These are phyloP conservation scores for Saxophila tyrrhenica DNA, from an alignment of 495 filamentous ascomycete genomes.

Conservation along the genomic window DNA sequence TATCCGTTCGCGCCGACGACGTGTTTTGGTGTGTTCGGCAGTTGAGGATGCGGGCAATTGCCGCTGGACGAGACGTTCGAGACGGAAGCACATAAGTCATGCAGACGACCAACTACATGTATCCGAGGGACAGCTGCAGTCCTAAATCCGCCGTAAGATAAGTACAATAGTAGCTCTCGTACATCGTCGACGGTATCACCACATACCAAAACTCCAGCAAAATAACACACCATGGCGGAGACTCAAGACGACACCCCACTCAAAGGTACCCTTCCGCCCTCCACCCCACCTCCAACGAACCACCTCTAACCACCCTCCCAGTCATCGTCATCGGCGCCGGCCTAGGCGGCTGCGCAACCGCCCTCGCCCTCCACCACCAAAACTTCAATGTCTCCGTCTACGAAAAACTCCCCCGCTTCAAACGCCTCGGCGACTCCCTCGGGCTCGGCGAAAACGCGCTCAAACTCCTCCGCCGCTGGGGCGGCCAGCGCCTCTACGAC, in stretches of 20 bases:
- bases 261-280: background rate
- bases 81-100: background rate
- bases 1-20: background rate
- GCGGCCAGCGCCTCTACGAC: constrained; percentile 30
- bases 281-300: background rate
- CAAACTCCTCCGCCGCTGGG: constrained; percentile 40
- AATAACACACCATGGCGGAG: background rate
- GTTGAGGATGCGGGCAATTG: background rate
- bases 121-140: too few species aligned
- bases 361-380: constrained; percentile 41
- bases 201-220: background rate
- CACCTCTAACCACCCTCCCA: too few species aligned
- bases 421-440: constrained; percentile 40
- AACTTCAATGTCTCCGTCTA: constrained; percentile 40
- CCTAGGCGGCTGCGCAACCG: constrained; percentile 44
- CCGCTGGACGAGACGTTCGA: background rate
- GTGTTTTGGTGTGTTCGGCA: background rate
- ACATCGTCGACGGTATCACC: too few species aligned
- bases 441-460: constrained; percentile 43
- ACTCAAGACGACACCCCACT: background rate
- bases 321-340: constrained; percentile 44
- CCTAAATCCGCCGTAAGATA: too few species aligned
- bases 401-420: constrained; percentile 39
- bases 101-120: too few species aligned
- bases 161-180: too few species aligned